Evolutionary conservation across 2,329 filamentous ascomycete genomes (phyloP), one percentile per base, ranked within the genome.

Genomic region (Aureobasidium zeae): DNA sequence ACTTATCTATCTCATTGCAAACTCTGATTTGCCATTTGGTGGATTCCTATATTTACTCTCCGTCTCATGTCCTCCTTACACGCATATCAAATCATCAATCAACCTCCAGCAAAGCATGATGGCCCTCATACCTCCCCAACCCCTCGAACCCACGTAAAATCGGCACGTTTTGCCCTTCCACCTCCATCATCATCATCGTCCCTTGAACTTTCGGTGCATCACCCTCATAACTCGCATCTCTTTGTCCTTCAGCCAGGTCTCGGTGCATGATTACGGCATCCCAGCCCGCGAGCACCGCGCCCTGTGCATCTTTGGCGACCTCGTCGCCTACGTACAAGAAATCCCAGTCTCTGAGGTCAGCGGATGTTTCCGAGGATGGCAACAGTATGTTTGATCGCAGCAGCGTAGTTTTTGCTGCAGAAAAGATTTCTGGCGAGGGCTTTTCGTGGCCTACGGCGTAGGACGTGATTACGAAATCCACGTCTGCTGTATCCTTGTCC

Each of bases 361-460:
- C 29, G 28, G 65, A 59, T 9, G 57, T 62, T 12, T 54, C 52
- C 16, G 47, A 49, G 3, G 44, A 33, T n/a, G n/a, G n/a, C 1
- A 45, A 35, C 10, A 68, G 45, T 7, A 61, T 52, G 3, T 57
- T 49, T 2, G 48, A 43, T 12, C 71, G 54, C 63, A 76, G 61
- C 1, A 56, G 49, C 32, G 69, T 64, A n/a, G n/a, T n/a, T n/a
- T n/a, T n/a, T 0, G 76, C 77, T 0, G 74, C 70, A 1, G 64
- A 56, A 48, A 81, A 83, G 2, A 82, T 78, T 2, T 55, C 51
- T 7, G 46, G 49, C 41, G 76, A 64, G 0, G 79, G 79, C 55
- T 83, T 83, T 50, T 75, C 73, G 17, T 61, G 55, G 0, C 77
- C 77, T 4, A 75, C 71, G 51, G 81, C 76, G 50, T 81, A 82